Base-by-base conservation (phyloP, 148 eudicot genomes). In the Heliosperma pusillum region DNA sequence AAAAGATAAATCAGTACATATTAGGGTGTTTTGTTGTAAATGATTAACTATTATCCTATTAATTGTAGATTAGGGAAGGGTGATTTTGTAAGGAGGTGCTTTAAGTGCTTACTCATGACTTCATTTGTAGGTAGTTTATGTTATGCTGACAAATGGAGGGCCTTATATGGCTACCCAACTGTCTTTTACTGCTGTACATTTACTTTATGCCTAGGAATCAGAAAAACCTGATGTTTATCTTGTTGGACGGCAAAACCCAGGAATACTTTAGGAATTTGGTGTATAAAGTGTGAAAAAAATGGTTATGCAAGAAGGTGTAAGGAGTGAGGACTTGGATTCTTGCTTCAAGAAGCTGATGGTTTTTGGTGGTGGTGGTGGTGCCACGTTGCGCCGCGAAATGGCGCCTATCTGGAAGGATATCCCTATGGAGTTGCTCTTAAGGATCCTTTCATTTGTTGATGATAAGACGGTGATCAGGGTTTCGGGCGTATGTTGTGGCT, bases 351-450 rank as follows among this genome's bases (percentile, higher is more conserved):
- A 89, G 77, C 71, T 92, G 67, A 85, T 90, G 96, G 97, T 90
- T 62, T 82, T 82, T 42, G 76, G 71, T 29, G 73, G 74, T 60
- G 82, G 74, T 60, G 82, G 58, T 11, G 80, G 61, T 47, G 47
- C 60, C 13, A 85, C 77, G 70, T 80, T 82, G 81, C 80, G 70
- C 8, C 77, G 73, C 57, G 83, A 80, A 59, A 76, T 80, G 78
- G 81, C 80, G 50, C 77, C 83, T 0, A 85, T 89, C 57, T 95
- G 98, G 98, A 92, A 90, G 47, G 93, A 95, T 77, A 86, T 92
- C 13, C 98, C 98, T 0, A 85, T 88, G 92, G 98, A 95, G 87
- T 90, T 92, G 53, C 82, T 95, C 74, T 66, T 95, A 79, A 75
- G 96, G 73, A 92, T 95, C 60, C 72, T 90, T 11, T 85, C 87